Evolutionary conservation across 371 early-diverging fungal species (phyloP), one percentile per base, ranked within the genome.

Genomic region (Mortierella sp.): DNA sequence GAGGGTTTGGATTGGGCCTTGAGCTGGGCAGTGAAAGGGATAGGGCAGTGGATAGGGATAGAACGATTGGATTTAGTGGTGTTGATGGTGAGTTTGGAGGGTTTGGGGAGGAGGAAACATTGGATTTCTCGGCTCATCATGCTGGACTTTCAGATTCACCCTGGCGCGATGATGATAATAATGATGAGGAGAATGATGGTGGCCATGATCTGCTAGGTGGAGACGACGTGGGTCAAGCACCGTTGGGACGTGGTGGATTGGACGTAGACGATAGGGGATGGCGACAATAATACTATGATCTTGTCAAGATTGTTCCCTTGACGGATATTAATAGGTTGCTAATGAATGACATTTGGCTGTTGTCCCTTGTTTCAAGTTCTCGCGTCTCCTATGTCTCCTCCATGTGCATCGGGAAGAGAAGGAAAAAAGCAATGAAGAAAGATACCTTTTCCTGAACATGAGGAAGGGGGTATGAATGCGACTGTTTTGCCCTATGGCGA

Each of bases 41-140:
- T 60, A 28, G 60, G 16, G 28, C 16, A 1, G 28, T 26, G 14
- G 31, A 34, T 8, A 34, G 63, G 14, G 28, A 28, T 31, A 26
- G 57, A 16, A 13, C 26, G 6, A 26, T 9, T 48, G 72, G 45
- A 31, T 68, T 47, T n/a, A 19, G 70, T 2, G 19, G 2, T 7
- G 47, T 47, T n/a, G 26, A 58, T 2, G 19, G 2, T 7, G 47
- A 28, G 13, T 50, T 47, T 31, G 48, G 14, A 26, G 19, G 21
- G 21, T 63, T 63, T 63, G 47, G 38, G 21, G 72, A 80, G 54
- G 81, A 78, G 0, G 77, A 71, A 38, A 78, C 77, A 11, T 52
- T 80, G 9, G 84, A 84, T 47, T 75, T 84, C 65, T 75, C 84
- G 38, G 78, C 78, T 68, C 78, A 78, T 38, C 78, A 77, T 70